These are phyloP conservation scores for Termitomyces sp. DNA, from an alignment of 1,284 basidiomycete species.

Conservation along the genomic window DNA sequence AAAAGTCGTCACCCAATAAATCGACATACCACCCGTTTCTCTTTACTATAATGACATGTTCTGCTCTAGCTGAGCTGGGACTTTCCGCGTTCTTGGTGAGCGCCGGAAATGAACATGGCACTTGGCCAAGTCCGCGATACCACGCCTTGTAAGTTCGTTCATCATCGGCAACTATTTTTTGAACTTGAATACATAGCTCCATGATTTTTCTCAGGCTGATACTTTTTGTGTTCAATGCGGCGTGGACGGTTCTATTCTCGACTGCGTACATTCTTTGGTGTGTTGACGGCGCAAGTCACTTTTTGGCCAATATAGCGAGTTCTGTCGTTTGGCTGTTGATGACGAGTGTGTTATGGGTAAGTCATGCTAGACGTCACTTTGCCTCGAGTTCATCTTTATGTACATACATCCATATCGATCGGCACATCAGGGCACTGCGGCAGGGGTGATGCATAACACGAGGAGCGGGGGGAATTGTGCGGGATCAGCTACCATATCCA, in stretches of 20 bases:
- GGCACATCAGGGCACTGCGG: constrained; percentile 49
- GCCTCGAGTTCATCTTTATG: constrained; percentile 1
- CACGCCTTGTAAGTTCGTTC: constrained; percentile 63
- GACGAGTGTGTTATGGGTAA: constrained; percentile 63
- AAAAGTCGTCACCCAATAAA: constrained; percentile 38
- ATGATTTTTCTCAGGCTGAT: constrained; percentile 14
- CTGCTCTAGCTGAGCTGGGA: constrained; percentile 64
- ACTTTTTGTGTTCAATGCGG: constrained; percentile 61
- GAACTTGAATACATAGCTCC: not conserved
- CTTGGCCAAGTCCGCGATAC: constrained; percentile 59
- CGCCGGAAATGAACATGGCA: constrained; percentile 53
- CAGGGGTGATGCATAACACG: constrained; percentile 61
- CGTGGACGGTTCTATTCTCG: constrained; percentile 68
- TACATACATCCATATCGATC: no score
- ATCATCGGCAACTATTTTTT: not conserved
- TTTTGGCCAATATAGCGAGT: constrained; percentile 68
- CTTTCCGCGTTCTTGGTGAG: constrained; percentile 67
- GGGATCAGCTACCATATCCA: constrained; percentile 47
- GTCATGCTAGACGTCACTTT: constrained; percentile 15
- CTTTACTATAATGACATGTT: constrained; percentile 63
- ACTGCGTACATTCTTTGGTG: constrained; percentile 67
- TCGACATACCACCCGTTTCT: constrained; percentile 64
- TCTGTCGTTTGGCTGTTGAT: constrained; percentile 69
- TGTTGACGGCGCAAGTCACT: constrained; percentile 55
- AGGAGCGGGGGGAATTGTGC: constrained; percentile 56